These are phyloP conservation scores for Komagataella kurtzmanii DNA, from an alignment of 805 yeast species.

Conservation along the genomic window DNA sequence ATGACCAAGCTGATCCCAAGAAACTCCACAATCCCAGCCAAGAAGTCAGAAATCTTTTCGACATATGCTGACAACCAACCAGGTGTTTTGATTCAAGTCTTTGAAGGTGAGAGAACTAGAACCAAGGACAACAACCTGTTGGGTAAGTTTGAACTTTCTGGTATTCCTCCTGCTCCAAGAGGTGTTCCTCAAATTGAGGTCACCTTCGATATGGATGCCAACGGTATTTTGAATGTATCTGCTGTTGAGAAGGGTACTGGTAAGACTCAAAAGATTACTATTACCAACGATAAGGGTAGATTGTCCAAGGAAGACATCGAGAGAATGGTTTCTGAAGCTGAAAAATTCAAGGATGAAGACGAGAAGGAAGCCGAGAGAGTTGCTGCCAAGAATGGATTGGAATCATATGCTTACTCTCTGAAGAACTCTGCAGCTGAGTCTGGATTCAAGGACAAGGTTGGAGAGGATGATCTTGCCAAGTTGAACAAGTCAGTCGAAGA, in stretches of 20 bases:
- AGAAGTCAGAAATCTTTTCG: slow-evolving; percentile 93
- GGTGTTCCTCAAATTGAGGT: slow-evolving; percentile 98
- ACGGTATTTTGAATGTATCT: slow-evolving; percentile 92
- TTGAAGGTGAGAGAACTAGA: slow-evolving; percentile 96
- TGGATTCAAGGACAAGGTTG: slow-evolving; percentile 64
- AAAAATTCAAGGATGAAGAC: slow-evolving; percentile 93
- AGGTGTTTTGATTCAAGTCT: slow-evolving; percentile 95
- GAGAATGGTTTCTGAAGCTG: slow-evolving; percentile 96
- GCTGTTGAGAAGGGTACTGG: slow-evolving; percentile 98
- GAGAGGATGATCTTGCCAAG: slow-evolving; percentile 9
- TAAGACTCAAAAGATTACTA: slow-evolving; percentile 92
- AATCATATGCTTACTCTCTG: slow-evolving; percentile 88
- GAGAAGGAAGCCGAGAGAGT: slow-evolving; percentile 90
- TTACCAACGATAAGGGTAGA: slow-evolving; percentile 98
- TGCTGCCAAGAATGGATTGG: slow-evolving; percentile 88
- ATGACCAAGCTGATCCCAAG: slow-evolving; percentile 98
- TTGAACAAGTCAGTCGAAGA: slow-evolving; percentile 65
- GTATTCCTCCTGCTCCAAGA: slow-evolving; percentile 98
- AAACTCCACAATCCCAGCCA: slow-evolving; percentile 95
- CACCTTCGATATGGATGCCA: slow-evolving; percentile 93
- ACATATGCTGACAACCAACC: slow-evolving; percentile 98
- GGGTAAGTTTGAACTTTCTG: slow-evolving; percentile 93
- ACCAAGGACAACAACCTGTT: slow-evolving; percentile 92
- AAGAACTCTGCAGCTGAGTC: slow-evolving; percentile 73
- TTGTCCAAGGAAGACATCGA: slow-evolving; percentile 95